phyloP scores from a whole-genome alignment of 164 flowering plant genomes.

The Brasenia schreberi region DNA sequence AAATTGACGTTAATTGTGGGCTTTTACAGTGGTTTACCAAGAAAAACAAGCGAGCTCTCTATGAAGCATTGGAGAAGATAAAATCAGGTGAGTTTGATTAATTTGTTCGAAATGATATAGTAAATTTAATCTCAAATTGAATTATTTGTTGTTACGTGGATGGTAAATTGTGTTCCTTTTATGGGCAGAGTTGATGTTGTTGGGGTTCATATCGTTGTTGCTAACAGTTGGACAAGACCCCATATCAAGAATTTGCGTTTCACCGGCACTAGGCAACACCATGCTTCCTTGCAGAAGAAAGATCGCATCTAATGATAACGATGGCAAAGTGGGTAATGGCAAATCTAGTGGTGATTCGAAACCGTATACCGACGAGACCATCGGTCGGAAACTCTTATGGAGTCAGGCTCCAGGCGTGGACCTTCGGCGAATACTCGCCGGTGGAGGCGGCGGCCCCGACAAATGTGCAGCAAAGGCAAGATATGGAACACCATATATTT shows the following conservation, averaged over 20 bases:
- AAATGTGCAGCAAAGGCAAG: constrained; percentile 30
- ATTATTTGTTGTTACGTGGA: no score
- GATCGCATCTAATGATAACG: constrained; percentile 24
- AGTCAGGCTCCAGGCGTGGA: constrained; percentile 3
- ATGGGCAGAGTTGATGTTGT: constrained; percentile 38
- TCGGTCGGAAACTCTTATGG: constrained; percentile 28
- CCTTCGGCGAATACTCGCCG: constrained; percentile 29
- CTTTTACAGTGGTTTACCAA: constrained; percentile 25
- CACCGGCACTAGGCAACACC: constrained; percentile 18
- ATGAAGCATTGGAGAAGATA: constrained; percentile 39
- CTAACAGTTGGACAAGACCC: constrained; percentile 26
- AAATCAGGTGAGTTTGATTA: constrained; percentile 32
- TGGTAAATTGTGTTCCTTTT: constrained; percentile 16
- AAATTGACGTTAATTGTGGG: no score
- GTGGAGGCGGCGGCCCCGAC: constrained; percentile 10
- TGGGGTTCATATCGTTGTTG: constrained; percentile 42
- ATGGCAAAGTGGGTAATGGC: constrained; percentile 1
- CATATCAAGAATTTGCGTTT: constrained; percentile 25
- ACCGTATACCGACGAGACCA: not conserved
- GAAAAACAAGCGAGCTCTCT: constrained; percentile 29
- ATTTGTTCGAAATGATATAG: no score
- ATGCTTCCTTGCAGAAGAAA: constrained; percentile 42
- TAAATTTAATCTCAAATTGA: no score
- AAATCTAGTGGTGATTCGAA: not conserved
- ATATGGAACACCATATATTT: not conserved